Base-by-base conservation (phyloP, 495 filamentous ascomycete species). In the Talaromyces ruber region DNA sequence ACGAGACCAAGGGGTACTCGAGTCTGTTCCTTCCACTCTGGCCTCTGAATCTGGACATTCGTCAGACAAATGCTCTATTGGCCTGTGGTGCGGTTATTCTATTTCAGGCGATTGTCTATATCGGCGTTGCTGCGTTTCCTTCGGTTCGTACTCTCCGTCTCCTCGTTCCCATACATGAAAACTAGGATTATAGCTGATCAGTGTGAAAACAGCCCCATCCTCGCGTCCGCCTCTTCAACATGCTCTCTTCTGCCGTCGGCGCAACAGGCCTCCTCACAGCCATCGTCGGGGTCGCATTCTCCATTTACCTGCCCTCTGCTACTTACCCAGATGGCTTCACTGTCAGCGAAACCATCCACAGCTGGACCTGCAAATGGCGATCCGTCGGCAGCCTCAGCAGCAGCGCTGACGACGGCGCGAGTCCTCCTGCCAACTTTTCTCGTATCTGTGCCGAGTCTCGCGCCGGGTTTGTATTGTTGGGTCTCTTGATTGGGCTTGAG, bases 331-430 rank as follows among this genome's bases (percentile, higher is more conserved):
- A 53, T 21, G 72, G 71, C 26, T 78, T 77, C 61, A 71, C 64
- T 62, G 45, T 65, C 1, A 71, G 72, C 21, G 80, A 81, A 60
- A 82, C 78, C 9, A 69, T 83, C 16, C 70, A 77, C 26, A 78
- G 74, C 56, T 83, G 81, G 81, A 81, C 80, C 5, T 83, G 81
- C 68, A 81, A 80, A 64, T 81, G 78, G 76, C 72, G 75, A 39
- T 62, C 67, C 18, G 63, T 68, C 21, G 64, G 63, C 6, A 57
- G 22, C 21, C 11, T 47, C 14, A 60, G 28, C 25, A 21, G 16
- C 3, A 51, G 45, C 1, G 56, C n/a, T n/a, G n/a, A 57, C 9
- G 52, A 30, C 21, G 59, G 61, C 8, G 34, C 30, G 21, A 25
- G 62, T 6, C 63, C 71, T 0, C 79, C 80, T 0, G 58, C 64